A percentile compares a stretch with the other conserved stretches of the same genome.
Conservation (phyloP, 2,329 filamentous ascomycete species). For the Cercospora sp. region DNA sequence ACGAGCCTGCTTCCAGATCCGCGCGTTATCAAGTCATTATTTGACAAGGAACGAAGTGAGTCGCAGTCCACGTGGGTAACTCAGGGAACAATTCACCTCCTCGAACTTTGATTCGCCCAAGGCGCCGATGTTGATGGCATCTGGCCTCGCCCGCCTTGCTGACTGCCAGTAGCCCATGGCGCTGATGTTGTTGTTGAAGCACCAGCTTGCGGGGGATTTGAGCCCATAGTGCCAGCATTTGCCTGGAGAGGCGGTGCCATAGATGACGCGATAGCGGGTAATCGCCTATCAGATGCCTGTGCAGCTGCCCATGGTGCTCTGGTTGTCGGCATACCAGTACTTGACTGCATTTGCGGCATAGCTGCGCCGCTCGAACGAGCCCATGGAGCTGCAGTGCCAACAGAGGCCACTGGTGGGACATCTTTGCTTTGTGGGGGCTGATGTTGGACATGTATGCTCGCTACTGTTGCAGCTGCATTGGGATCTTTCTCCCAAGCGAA, state of each 20-base stretch:
- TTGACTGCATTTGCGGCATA: slow-evolving; percentile 30
- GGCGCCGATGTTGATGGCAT: slow-evolving; percentile 7
- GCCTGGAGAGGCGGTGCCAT: neutral
- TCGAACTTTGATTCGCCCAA: slow-evolving; percentile 1
- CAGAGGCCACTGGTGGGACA: slow-evolving; percentile 23
- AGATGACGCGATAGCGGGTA: neutral
- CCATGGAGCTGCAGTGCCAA: slow-evolving; percentile 35
- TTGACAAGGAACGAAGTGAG: neutral
- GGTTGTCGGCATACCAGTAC: slow-evolving; percentile 34
- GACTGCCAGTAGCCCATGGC: neutral
- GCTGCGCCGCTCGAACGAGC: slow-evolving; percentile 24
- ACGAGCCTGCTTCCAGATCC: neutral
- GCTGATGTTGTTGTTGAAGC: neutral
- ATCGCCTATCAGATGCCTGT: neutral
- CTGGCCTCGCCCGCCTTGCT: neutral
- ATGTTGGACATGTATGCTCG: slow-evolving; percentile 34
- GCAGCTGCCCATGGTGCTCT: slow-evolving; percentile 34
- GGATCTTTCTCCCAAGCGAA: slow-evolving; percentile 52
- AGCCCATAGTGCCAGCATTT: neutral
- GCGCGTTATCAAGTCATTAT: neutral
- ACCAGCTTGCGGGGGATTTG: neutral
- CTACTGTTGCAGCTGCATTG: slow-evolving; percentile 35
- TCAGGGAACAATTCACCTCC: neutral
- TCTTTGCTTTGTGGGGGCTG: slow-evolving; percentile 35
- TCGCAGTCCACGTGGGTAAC: neutral